Conservation (phyloP, 2,329 filamentous ascomycete genomes). For the Ceratocystis harringtonii region DNA sequence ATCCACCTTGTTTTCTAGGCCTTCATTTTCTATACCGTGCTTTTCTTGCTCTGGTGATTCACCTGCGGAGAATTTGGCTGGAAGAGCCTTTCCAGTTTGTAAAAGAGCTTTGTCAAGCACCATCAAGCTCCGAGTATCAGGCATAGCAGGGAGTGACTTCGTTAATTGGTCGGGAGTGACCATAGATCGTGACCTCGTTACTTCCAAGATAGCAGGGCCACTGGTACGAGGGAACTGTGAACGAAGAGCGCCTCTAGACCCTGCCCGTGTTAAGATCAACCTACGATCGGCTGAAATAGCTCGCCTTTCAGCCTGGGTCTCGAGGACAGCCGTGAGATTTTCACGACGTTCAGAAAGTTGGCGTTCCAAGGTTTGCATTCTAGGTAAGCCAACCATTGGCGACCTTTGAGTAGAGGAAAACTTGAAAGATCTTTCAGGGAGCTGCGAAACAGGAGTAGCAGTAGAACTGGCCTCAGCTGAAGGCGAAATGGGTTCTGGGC, state of each 20-base stretch:
- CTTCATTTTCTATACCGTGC: background rate
- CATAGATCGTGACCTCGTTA: background rate
- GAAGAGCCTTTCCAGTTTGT: background rate
- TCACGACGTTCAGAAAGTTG: constrained; percentile 69
- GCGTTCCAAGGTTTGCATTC: constrained; percentile 64
- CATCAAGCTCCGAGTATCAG: background rate
- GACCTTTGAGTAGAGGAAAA: constrained; percentile 3
- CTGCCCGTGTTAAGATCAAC: constrained; percentile 23
- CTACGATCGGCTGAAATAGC: constrained; percentile 51
- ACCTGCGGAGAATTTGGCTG: background rate
- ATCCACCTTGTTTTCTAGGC: background rate
- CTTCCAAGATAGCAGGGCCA: constrained; percentile 31
- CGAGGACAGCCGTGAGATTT: constrained; percentile 51
- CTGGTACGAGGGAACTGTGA: constrained; percentile 30
- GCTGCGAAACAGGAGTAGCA: background rate
- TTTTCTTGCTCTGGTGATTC: background rate
- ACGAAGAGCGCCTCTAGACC: constrained; percentile 20
- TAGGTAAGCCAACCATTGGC: constrained; percentile 44
- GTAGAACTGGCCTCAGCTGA: background rate
- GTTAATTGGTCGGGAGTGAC: background rate
- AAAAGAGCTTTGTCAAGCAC: background rate
- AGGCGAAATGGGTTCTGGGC: background rate
- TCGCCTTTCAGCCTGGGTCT: constrained; percentile 51
- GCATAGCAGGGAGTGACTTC: background rate
- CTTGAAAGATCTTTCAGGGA: constrained; percentile 1